A percentile compares a stretch with the other conserved stretches of the same genome.
Evolutionary conservation across 345 rosid genomes (phyloP).

Genomic region (Cardamine occulta): DNA sequence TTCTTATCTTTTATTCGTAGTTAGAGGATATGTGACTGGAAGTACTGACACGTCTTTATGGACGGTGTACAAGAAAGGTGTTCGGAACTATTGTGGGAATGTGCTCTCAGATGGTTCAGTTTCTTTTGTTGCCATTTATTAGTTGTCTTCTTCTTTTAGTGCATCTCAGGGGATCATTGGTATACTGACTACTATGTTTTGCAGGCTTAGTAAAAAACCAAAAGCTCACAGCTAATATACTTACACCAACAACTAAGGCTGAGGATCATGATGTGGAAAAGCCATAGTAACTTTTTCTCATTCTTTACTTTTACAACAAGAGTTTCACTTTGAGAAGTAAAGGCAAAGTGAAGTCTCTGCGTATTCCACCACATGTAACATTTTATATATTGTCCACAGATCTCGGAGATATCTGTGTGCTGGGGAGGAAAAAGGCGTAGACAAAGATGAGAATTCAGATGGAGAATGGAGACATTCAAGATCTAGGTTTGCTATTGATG

Average conservation of each 20-base stretch:
- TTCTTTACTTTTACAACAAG: too few relatives aligned
- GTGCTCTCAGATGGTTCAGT: slow-evolving; percentile 72
- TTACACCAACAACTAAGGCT: slow-evolving; percentile 90
- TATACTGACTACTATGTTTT: slow-evolving; percentile 13
- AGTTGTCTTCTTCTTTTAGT: slow-evolving; percentile 5
- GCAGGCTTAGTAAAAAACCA: slow-evolving; percentile 76
- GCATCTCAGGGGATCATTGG: slow-evolving; percentile 9
- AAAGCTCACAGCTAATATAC: slow-evolving; percentile 70
- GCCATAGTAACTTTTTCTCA: too few relatives aligned
- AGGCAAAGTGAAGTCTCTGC: too few relatives aligned
- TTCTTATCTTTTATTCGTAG: slow-evolving; percentile 44
- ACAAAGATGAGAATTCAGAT: too few relatives aligned
- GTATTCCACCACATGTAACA: too few relatives aligned
- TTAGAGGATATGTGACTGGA: slow-evolving; percentile 94
- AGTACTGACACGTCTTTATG: slow-evolving; percentile 95
- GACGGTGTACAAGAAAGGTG: slow-evolving; percentile 88
- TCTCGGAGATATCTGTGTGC: too few relatives aligned
- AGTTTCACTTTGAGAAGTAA: too few relatives aligned
- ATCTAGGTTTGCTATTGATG: too few relatives aligned
- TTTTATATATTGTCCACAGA: too few relatives aligned
- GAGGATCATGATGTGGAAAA: slow-evolving; percentile 81
- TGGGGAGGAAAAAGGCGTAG: too few relatives aligned
- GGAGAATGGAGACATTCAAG: too few relatives aligned
- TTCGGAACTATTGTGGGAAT: slow-evolving; percentile 84
- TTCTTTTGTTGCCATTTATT: slow-evolving; percentile 7